These are phyloP conservation scores for Serendipita sp. DNA, from an alignment of 768 basidiomycete genomes.

Conservation along the genomic window DNA sequence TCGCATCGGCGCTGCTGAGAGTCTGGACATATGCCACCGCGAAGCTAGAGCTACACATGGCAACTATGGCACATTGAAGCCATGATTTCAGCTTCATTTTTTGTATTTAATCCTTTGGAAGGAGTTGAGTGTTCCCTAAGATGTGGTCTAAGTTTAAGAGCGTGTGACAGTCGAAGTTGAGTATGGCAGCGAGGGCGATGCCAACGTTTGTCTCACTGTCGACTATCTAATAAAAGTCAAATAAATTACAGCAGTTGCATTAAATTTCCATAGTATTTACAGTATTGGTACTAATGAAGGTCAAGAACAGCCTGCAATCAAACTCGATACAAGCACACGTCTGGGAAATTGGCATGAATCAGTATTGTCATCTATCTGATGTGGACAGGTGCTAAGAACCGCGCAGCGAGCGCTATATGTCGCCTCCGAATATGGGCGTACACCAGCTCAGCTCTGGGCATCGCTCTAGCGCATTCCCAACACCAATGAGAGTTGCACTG, in stretches of 20 bases:
- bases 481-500: neutral
- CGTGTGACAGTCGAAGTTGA: too few relatives aligned
- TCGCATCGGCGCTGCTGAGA: slow-evolving; percentile 61
- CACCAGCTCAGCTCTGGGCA: neutral
- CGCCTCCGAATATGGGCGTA: slow-evolving; percentile 1
- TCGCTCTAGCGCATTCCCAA: neutral
- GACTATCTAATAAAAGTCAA: too few relatives aligned
- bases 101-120: neutral
- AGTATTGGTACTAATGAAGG: too few relatives aligned
- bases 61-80: neutral
- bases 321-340: too few relatives aligned
- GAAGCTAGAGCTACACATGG: neutral
- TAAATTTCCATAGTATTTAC: too few relatives aligned
- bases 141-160: neutral
- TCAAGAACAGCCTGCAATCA: too few relatives aligned
- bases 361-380: neutral
- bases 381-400: neutral
- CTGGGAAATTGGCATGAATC: neutral
- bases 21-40: slow-evolving; percentile 39
- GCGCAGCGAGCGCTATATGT: neutral
- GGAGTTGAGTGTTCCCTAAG: neutral
- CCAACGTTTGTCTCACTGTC: too few relatives aligned
- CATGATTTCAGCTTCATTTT: neutral
- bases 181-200: too few relatives aligned
- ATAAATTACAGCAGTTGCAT: too few relatives aligned